phyloP scores from a whole-genome alignment of 768 basidiomycete species.

The Hypholoma fasciculare region DNA sequence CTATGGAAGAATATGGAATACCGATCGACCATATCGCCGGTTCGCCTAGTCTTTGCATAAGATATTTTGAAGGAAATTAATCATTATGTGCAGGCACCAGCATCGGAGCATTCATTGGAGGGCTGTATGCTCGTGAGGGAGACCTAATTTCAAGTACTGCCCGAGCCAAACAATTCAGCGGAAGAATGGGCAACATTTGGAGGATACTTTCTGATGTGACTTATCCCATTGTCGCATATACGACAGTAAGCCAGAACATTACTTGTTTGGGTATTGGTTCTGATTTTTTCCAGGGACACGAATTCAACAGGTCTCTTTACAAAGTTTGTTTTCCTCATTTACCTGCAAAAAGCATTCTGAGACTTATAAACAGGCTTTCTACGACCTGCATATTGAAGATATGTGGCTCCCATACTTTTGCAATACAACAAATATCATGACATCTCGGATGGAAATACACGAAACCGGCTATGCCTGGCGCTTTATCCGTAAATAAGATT shows the following conservation, averaged over 20 bases:
- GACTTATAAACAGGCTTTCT: slow-evolving; percentile 62
- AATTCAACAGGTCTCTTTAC: slow-evolving; percentile 94
- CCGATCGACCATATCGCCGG: slow-evolving; percentile 95
- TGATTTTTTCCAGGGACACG: slow-evolving; percentile 65
- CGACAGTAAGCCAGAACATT: slow-evolving; percentile 52
- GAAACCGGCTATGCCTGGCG: slow-evolving; percentile 99
- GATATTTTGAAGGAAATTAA: neutral
- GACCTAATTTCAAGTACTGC: slow-evolving; percentile 85
- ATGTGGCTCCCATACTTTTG: slow-evolving; percentile 99
- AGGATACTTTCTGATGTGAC: slow-evolving; percentile 91
- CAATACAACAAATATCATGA: slow-evolving; percentile 96
- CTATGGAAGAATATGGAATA: slow-evolving; percentile 87
- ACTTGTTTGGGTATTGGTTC: neutral
- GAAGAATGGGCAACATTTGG: slow-evolving; percentile 93
- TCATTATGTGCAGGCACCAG: slow-evolving; percentile 58
- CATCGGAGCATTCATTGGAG: slow-evolving; percentile 91
- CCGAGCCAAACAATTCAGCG: slow-evolving; percentile 88
- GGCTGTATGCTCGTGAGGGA: slow-evolving; percentile 92
- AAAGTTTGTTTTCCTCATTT: slow-evolving; percentile 49
- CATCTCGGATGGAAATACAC: slow-evolving; percentile 96
- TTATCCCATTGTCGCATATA: slow-evolving; percentile 90
- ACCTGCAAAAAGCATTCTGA: neutral
- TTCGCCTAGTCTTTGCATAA: slow-evolving; percentile 20
- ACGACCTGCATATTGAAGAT: slow-evolving; percentile 92
- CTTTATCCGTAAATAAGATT: slow-evolving; percentile 61